These are phyloP conservation scores for Solanum neorickii DNA, from an alignment of 257 asterid genomes.

Conservation along the genomic window DNA sequence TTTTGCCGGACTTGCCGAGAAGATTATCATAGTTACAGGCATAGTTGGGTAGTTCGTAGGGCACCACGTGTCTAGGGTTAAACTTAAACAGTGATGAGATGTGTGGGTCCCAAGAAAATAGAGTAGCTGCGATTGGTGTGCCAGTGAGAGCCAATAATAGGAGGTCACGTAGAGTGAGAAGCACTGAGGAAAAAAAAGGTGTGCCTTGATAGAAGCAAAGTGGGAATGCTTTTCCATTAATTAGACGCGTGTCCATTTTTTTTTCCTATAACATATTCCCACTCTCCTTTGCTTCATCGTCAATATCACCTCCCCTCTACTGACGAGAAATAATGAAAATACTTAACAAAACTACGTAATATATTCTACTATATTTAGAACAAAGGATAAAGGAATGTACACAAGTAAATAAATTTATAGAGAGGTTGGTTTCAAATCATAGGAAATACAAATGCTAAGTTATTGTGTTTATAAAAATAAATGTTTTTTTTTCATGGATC, in stretches of 20 bases:
- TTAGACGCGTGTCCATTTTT: conserved; percentile 15
- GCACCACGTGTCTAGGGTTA: conserved; percentile 30
- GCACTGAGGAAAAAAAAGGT: conserved; percentile 7
- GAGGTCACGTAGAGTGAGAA: conserved; percentile 15
- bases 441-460: background rate
- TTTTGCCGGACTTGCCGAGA: background rate
- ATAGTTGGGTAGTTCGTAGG: background rate
- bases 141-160: background rate
- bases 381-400: background rate
- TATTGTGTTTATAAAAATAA: background rate
- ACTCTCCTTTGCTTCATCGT: background rate
- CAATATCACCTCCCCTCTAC: background rate
- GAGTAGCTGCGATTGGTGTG: conserved; percentile 15
- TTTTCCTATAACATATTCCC: background rate
- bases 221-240: conserved; percentile 21
- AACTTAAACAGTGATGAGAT: background rate
- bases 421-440: background rate
- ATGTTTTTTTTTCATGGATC: no score
- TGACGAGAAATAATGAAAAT: no score
- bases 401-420: background rate
- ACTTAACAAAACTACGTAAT: no score
- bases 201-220: conserved; percentile 11
- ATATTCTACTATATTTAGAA: background rate
- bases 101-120: conserved; percentile 25
- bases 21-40: background rate